Base-by-base conservation (phyloP, 257 asterid genomes). In the Scutellaria galericulata region DNA sequence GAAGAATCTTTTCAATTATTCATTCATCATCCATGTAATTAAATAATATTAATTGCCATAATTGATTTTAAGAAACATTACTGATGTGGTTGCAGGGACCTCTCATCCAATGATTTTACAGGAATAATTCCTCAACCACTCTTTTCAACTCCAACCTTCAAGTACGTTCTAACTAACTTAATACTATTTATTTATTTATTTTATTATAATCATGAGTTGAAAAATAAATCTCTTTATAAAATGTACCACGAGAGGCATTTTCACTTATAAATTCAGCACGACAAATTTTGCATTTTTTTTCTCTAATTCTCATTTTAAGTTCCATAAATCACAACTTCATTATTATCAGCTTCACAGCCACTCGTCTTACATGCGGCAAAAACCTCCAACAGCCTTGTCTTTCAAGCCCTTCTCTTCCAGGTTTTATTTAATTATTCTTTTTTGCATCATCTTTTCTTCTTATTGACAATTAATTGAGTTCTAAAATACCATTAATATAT, bases 81-180 rank as follows among this genome's bases (percentile, higher is more conserved):
- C 1, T 31, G 5, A 31, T 76, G 6, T 4, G 58, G 15, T 75
- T 66, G 64, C 80, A 93, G 98, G 87, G 97, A 93, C 77, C 89
- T 93, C 59, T 90, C 98, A 15, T 86, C 87, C 70, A 93, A 89
- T 75, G 69, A 83, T 64, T 86, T 93, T 75, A 83, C 83, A 41
- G 98, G 98, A 72, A 86, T 68, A 74, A 67, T 93, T 74, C 98
- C 98, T 9, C 63, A 61, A 60, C 66, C 79, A 22, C 74, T 93
- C 66, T 89, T 89, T 70, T 81, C 90, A 15, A 64, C 78, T 9
- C 88, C 96, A 35, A 73, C 80, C 58, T 89, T 87, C 89, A 91
- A 91, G 98, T 93, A 81, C 13, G 86, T 78, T 12, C 7, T 42
- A 22, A 20, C 54, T 9, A 9, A 44, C 9, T 6, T 35, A 18